phyloP scores from a whole-genome alignment of 495 filamentous ascomycete species.

The Lasiosphaeriaceae sp. region DNA sequence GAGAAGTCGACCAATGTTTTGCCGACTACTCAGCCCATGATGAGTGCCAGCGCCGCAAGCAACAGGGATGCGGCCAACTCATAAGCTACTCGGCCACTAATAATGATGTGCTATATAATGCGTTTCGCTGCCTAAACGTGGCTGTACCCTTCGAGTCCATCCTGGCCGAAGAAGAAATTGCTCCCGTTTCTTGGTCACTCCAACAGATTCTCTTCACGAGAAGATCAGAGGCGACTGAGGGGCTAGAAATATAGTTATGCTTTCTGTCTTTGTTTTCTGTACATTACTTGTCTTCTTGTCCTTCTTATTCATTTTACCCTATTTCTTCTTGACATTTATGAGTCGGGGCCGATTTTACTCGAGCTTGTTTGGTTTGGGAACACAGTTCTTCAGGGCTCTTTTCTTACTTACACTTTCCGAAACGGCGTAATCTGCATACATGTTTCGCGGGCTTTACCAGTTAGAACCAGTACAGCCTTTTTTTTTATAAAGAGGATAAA shows the following conservation, averaged over 20 bases:
- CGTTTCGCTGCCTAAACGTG: not conserved
- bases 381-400: too few species aligned
- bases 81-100: conserved; percentile 19
- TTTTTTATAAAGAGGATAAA: too few species aligned
- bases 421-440: too few species aligned
- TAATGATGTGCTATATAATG: conserved; percentile 2
- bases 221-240: too few species aligned
- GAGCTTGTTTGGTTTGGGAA: not conserved
- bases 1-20: conserved; percentile 58
- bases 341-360: too few species aligned
- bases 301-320: conserved; percentile 1
- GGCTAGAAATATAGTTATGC: not conserved
- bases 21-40: conserved; percentile 63
- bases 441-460: too few species aligned
- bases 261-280: conserved; percentile 12
- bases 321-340: too few species aligned
- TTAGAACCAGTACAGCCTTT: too few species aligned
- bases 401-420: too few species aligned
- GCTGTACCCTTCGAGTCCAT: not conserved
- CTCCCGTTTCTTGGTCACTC: too few species aligned
- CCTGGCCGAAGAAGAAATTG: not conserved
- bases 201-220: too few species aligned
- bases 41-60: conserved; percentile 90
- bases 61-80: conserved; percentile 70
- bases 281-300: conserved; percentile 10